Conservation (phyloP, 495 filamentous ascomycete species). For the Entonaema liquescens region DNA sequence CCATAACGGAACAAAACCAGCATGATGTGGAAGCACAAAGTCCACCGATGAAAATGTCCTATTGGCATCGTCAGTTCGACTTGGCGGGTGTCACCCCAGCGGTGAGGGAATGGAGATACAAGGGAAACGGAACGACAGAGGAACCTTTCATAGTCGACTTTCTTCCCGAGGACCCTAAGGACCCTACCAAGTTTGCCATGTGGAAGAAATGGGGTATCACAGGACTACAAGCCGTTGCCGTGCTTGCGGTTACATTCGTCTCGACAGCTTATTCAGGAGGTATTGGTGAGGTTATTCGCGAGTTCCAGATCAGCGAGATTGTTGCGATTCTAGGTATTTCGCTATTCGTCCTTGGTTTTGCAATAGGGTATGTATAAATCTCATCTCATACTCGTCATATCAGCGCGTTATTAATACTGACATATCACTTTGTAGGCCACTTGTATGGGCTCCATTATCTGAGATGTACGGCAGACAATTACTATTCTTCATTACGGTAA, state of each 20-base stretch:
- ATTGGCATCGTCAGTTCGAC: constrained; percentile 46
- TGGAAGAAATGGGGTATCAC: constrained; percentile 78
- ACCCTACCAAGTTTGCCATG: constrained; percentile 71
- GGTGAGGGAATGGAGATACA: constrained; percentile 67
- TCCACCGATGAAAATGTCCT: constrained; percentile 24
- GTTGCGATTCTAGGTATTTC: constrained; percentile 74
- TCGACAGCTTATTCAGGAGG: constrained; percentile 82
- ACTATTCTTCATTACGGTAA: constrained; percentile 67
- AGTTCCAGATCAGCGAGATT: constrained; percentile 68
- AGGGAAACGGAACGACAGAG: constrained; percentile 74
- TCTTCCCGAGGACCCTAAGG: constrained; percentile 73
- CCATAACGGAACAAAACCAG: constrained; percentile 22
- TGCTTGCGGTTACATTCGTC: constrained; percentile 77
- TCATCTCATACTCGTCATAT: constrained; percentile 61
- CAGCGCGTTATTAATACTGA: constrained; percentile 4
- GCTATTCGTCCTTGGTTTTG: constrained; percentile 79
- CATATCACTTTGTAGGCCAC: constrained; percentile 1
- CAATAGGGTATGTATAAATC: constrained; percentile 58
- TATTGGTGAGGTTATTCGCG: constrained; percentile 63
- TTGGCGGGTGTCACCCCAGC: constrained; percentile 50
- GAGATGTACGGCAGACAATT: constrained; percentile 79
- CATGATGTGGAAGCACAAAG: constrained; percentile 34
- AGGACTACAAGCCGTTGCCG: constrained; percentile 69
- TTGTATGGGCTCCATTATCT: constrained; percentile 48
- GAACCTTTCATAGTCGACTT: constrained; percentile 80